Base-by-base conservation (phyloP, 164 flowering plant genomes). In the Kingdonia uniflora region DNA sequence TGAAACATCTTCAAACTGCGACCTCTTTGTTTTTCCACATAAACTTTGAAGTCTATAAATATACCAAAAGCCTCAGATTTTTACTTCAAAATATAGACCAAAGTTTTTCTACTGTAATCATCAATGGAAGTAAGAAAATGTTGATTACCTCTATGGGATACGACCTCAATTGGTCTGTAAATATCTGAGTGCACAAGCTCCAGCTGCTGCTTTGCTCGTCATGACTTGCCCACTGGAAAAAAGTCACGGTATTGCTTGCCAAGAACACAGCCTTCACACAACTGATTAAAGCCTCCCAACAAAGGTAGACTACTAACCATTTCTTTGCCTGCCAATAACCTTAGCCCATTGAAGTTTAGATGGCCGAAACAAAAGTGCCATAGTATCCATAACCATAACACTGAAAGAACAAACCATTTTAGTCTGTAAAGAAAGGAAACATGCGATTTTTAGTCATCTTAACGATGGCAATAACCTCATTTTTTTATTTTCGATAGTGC, bases 251-350 rank as follows among this genome's bases (percentile, higher is more conserved):
- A 41, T 13, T 58, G 55, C 41, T 58, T 58, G 38, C 62, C 55
- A 15, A 40, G 49, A 49, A 42, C 23, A 50, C 47, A 58, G 14
- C 55, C 62, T 47, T 55, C 49, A 55, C 58, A 26, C 15, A 44
- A 19, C 16, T 25, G 22, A 47, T 44, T 13, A 26, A 14, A 19
- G 33, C 19, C 6, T 14, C 45, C 53, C 20, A 47, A 21, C 44
- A 35, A 19, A n/a, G 53, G 60, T 23, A 57, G 7, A 2, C 60
- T 52, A 19, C 8, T 38, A 35, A 57, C 60, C 60, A 47, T 19
- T 11, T 48, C 45, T 11, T 48, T 38, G 33, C n/a, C 10, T 5
- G 46, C 46, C 21, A 48, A 37, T 14, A 23, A 35, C 15, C 26
- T 35, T 19, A 56, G 35, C 1, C 51, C 42, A 26, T 20, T 11